These are phyloP conservation scores for Mrakiaceae sp. DNA, from an alignment of 1,284 basidiomycete genomes.

Conservation along the genomic window DNA sequence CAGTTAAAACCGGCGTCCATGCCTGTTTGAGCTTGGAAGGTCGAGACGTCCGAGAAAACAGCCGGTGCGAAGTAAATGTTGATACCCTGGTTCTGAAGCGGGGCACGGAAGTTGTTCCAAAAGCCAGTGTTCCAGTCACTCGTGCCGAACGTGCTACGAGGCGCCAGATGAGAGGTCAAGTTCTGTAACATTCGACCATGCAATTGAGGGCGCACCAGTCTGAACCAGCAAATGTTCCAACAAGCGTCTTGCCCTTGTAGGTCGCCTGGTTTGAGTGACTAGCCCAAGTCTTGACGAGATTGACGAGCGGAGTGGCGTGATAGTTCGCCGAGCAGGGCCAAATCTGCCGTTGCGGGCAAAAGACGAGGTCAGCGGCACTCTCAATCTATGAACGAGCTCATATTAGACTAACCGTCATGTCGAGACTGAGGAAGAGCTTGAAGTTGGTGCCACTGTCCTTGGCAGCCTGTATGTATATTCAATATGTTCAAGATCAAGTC, in stretches of 20 bases:
- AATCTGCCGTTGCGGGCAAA: slow-evolving; percentile 67
- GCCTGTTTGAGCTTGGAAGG: slow-evolving; percentile 24
- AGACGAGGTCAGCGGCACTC: slow-evolving; percentile 55
- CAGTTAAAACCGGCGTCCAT: slow-evolving; percentile 39
- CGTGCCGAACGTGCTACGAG: neutral
- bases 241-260: slow-evolving; percentile 47
- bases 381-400: slow-evolving; percentile 34
- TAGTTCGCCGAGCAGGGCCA: slow-evolving; percentile 42
- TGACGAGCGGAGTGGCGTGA: slow-evolving; percentile 45
- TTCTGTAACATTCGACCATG: neutral
- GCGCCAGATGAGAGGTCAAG: neutral
- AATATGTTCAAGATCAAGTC: slow-evolving; percentile 7
- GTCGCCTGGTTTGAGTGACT: slow-evolving; percentile 55
- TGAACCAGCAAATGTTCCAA: slow-evolving; percentile 61
- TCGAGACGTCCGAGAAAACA: slow-evolving; percentile 28
- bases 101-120: neutral
- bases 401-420: slow-evolving; percentile 50
- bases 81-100: slow-evolving; percentile 9
- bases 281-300: slow-evolving; percentile 48
- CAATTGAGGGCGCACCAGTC: neutral
- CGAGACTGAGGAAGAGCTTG: slow-evolving; percentile 67
- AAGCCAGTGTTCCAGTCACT: slow-evolving; percentile 12
- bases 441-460: slow-evolving; percentile 38
- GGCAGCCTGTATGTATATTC: slow-evolving; percentile 30
- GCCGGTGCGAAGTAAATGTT: slow-evolving; percentile 33